Evolutionary conservation across 2,329 filamentous ascomycete genomes (phyloP).

Genomic region (Aureobasidium sp.): DNA sequence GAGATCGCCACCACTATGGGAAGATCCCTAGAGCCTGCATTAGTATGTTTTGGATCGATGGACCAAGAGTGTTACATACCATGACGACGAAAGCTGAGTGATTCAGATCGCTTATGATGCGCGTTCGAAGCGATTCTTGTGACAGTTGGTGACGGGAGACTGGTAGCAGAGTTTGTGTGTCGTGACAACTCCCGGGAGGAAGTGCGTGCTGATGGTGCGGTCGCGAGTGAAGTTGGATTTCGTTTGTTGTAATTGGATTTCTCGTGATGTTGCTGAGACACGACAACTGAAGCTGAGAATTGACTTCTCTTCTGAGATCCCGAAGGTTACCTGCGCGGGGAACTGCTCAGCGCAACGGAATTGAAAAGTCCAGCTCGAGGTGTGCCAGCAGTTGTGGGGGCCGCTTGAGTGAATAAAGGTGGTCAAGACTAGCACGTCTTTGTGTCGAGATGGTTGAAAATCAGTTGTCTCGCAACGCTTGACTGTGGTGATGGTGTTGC

Average conservation of each 20-base stretch:
- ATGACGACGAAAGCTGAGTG: not conserved
- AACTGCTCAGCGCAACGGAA: not conserved
- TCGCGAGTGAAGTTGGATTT: not conserved
- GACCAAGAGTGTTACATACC: not conserved
- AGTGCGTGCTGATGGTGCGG: too few relatives aligned
- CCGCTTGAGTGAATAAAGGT: not conserved
- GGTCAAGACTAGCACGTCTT: too few relatives aligned
- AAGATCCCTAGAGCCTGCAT: not conserved
- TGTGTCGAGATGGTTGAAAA: not conserved
- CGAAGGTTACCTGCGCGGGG: not conserved
- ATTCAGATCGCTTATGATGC: not conserved
- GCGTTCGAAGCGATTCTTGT: not conserved
- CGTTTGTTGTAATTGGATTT: not conserved
- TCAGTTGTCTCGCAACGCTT: not conserved
- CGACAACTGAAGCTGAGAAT: not conserved
- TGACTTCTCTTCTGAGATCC: not conserved
- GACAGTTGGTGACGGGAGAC: not conserved
- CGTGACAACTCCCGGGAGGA: not conserved
- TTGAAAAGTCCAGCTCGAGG: not conserved
- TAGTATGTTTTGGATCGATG: not conserved
- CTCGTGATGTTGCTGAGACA: not conserved
- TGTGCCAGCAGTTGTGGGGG: not conserved
- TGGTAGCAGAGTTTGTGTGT: too few relatives aligned
- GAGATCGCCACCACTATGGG: too few relatives aligned
- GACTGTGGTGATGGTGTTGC: too few relatives aligned